Evolutionary conservation across 2,329 filamentous ascomycete genomes (phyloP).

Genomic region (Ophiostoma tasmaniense): DNA sequence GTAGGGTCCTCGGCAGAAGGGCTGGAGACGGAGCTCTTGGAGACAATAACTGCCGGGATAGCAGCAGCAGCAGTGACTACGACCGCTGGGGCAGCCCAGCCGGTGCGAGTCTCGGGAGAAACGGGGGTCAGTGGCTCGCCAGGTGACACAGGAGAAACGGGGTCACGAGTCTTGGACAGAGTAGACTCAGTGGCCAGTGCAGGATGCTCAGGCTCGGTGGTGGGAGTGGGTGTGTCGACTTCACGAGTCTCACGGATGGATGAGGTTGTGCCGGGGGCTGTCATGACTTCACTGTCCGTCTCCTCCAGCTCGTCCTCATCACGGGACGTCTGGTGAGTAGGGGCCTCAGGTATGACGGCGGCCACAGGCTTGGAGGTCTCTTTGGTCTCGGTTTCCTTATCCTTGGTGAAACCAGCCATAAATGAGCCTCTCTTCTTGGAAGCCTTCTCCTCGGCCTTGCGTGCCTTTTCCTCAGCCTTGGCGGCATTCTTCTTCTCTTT

Average conservation of each 20-base stretch:
- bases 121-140: background rate
- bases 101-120: background rate
- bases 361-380: background rate
- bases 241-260: background rate
- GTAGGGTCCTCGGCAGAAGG: background rate
- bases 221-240: background rate
- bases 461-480: conserved; percentile 38
- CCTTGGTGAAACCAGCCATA: conserved; percentile 1
- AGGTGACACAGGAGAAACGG: background rate
- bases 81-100: background rate
- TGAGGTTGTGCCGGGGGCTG: conserved; percentile 10
- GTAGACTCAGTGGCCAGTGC: background rate
- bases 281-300: conserved; percentile 10
- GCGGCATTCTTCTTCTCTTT: conserved; percentile 32
- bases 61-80: background rate
- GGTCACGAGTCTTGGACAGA: background rate
- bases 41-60: background rate
- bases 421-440: background rate
- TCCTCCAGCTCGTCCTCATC: background rate
- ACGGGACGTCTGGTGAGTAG: background rate
- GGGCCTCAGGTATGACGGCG: background rate
- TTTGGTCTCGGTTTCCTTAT: background rate
- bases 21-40: background rate
- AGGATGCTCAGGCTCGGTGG: background rate
- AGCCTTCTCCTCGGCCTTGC: conserved; percentile 4